phyloP scores from a whole-genome alignment of 225 moss, liverwort and hornwort species.

The Rhytidiadelphus loreus region DNA sequence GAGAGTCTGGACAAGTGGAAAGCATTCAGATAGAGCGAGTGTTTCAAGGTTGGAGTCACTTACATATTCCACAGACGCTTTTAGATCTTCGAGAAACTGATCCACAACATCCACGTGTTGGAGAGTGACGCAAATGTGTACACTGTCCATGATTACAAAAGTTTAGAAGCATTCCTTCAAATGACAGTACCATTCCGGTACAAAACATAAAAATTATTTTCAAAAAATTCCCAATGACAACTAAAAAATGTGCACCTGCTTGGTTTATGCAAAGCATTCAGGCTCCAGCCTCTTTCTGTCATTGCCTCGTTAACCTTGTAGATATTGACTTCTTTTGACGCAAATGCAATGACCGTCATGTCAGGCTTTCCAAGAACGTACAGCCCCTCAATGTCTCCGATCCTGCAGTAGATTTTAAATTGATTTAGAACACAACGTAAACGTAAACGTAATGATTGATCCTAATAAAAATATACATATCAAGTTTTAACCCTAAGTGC shows the following conservation, averaged over 20 bases:
- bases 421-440: background rate
- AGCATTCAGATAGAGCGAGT: background rate
- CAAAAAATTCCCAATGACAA: background rate
- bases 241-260: constrained; percentile 40
- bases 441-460: background rate
- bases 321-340: constrained; percentile 68
- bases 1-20: background rate
- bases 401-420: constrained; percentile 19
- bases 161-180: background rate
- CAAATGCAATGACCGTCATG: constrained; percentile 89
- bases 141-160: constrained; percentile 25
- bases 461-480: background rate
- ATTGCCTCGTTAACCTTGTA: constrained; percentile 98
- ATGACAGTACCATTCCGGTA: background rate
- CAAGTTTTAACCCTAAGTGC: background rate
- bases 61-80: constrained; percentile 58
- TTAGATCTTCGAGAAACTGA: constrained; percentile 60
- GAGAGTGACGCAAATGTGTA: constrained; percentile 93
- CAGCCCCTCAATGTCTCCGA: constrained; percentile 58
- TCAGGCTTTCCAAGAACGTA: constrained; percentile 83
- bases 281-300: constrained; percentile 83
- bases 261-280: constrained; percentile 97
- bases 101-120: constrained; percentile 76
- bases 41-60: constrained; percentile 1
- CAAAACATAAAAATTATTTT: background rate